Conservation (phyloP, 2,329 filamentous ascomycete genomes). For the Rhinocladiella similis region DNA sequence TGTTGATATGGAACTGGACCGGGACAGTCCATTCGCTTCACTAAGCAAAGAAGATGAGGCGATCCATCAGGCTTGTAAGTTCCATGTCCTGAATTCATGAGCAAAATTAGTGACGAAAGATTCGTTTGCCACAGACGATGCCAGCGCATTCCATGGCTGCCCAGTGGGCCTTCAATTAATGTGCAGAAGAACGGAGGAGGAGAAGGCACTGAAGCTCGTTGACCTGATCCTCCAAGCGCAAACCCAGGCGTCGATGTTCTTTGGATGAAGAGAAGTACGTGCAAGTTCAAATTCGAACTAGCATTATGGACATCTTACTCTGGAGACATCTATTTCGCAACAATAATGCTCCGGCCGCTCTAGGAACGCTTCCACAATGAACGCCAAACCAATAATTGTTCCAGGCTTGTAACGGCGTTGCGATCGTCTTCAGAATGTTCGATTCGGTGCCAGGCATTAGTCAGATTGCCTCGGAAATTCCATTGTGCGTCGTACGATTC, state of each 20-base stretch:
- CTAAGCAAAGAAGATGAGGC: constrained; percentile 32
- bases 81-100: neutral
- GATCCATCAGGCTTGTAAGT: constrained; percentile 8
- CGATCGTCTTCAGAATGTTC: constrained; percentile 7
- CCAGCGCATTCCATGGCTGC: constrained; percentile 41
- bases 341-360: too few species aligned
- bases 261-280: neutral
- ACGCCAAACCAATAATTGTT: too few species aligned
- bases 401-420: too few species aligned
- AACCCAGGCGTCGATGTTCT: neutral
- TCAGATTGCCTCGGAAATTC: constrained; percentile 65
- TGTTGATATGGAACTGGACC: constrained; percentile 8
- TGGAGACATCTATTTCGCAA: too few species aligned
- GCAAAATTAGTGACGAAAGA: too few species aligned
- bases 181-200: constrained; percentile 55
- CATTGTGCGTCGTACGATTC: constrained; percentile 48
- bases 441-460: constrained; percentile 67
- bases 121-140: constrained; percentile 40
- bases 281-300: too few species aligned
- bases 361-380: too few species aligned
- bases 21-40: constrained; percentile 28
- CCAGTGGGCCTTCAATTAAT: constrained; percentile 57
- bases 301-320: too few species aligned
- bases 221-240: constrained; percentile 32
- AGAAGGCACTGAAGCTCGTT: constrained; percentile 52